Evolutionary conservation across 352 stramenopile species (phyloP).

Genomic region (Globisporangium heterothallicum): DNA sequence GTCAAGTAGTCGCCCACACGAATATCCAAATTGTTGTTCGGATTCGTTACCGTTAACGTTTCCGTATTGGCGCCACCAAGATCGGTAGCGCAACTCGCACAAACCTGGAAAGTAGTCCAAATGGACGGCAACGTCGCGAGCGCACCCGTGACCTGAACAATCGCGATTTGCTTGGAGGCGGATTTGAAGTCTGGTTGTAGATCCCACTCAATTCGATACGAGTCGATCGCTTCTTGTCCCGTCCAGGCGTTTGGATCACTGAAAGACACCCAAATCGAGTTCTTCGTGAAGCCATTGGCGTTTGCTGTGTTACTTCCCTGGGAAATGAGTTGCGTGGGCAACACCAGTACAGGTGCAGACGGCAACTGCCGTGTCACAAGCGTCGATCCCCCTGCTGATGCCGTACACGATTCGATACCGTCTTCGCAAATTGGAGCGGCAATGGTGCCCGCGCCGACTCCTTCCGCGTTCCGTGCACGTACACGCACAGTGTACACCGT

Average conservation of each 20-base stretch:
- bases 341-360: slow-evolving; percentile 26
- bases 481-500: slow-evolving; percentile 77
- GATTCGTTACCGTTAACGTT: slow-evolving; percentile 24
- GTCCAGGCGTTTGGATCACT: slow-evolving; percentile 61
- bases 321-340: slow-evolving; percentile 43
- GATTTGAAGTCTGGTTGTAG: slow-evolving; percentile 55
- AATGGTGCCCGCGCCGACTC: slow-evolving; percentile 43
- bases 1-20: slow-evolving; percentile 41
- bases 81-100: slow-evolving; percentile 38
- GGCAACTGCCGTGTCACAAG: slow-evolving; percentile 67
- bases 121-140: slow-evolving; percentile 31
- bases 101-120: slow-evolving; percentile 32
- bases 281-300: slow-evolving; percentile 57
- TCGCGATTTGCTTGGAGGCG: slow-evolving; percentile 19
- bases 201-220: slow-evolving; percentile 91
- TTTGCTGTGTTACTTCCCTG: slow-evolving; percentile 30
- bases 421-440: slow-evolving; percentile 85
- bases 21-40: slow-evolving; percentile 19
- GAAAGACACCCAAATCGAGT: slow-evolving; percentile 55
- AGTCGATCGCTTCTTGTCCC: slow-evolving; percentile 76
- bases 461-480: slow-evolving; percentile 81
- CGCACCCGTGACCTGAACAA: slow-evolving; percentile 20
- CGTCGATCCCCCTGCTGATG: slow-evolving; percentile 7
- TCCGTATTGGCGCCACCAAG: slow-evolving; percentile 17
- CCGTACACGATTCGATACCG: slow-evolving; percentile 76